These are phyloP conservation scores for Pyrus pyrifolia DNA, from an alignment of 306 rosid species.

Conservation along the genomic window DNA sequence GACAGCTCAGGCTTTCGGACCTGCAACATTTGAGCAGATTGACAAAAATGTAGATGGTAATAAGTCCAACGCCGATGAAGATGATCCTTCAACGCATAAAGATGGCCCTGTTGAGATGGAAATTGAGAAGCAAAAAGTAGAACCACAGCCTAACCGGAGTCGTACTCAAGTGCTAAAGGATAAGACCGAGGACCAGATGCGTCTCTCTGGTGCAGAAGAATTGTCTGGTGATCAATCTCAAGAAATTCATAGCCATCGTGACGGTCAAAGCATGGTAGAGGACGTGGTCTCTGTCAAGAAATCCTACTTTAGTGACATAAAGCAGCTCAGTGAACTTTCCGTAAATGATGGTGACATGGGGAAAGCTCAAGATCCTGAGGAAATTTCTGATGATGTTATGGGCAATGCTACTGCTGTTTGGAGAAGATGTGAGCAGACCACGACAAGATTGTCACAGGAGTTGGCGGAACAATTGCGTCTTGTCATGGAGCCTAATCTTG, in stretches of 20 bases:
- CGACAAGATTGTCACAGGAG: conserved; percentile 76
- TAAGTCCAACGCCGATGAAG: conserved; percentile 35
- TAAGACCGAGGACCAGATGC: conserved; percentile 36
- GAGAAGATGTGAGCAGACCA: conserved; percentile 65
- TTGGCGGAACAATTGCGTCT: conserved; percentile 92
- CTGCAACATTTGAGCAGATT: conserved; percentile 76
- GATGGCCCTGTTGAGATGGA: conserved; percentile 35
- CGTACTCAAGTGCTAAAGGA: conserved; percentile 28
- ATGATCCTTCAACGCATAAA: conserved; percentile 23
- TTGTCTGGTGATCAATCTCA: conserved; percentile 32
- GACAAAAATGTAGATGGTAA: conserved; percentile 38
- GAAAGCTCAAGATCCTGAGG: conserved; percentile 41
- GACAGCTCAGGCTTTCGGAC: conserved; percentile 82
- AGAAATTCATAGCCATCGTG: conserved; percentile 20
- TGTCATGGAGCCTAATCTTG: conserved; percentile 82
- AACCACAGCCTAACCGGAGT: conserved; percentile 28
- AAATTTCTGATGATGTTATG: conserved; percentile 31
- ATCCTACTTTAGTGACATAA: conserved; percentile 34
- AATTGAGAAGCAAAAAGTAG: conserved; percentile 44
- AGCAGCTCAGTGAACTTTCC: conserved; percentile 42
- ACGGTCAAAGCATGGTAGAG: conserved; percentile 31
- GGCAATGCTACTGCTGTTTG: conserved; percentile 49
- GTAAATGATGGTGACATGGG: conserved; percentile 60
- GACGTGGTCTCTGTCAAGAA: conserved; percentile 54
- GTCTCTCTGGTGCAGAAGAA: conserved; percentile 33